Percentiles rank a stretch among this genome's conserved stretches.
Evolutionary conservation across 495 filamentous ascomycete genomes (phyloP).

Genomic region (Glarea lozoyensis): DNA sequence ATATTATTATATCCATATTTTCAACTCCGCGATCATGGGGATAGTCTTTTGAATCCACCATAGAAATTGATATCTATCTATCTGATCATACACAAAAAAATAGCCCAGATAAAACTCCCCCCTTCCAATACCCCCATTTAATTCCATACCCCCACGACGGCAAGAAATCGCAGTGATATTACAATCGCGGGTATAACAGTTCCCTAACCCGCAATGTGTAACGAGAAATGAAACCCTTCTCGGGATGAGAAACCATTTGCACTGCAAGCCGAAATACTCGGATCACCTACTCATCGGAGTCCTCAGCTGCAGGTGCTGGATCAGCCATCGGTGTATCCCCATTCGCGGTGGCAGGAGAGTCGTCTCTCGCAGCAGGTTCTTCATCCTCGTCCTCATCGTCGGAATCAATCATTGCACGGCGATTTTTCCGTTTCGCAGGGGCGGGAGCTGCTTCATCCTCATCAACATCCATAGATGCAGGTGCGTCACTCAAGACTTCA

Average conservation of each 20-base stretch:
- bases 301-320: constrained; percentile 4
- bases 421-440: constrained; percentile 13
- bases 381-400: constrained; percentile 23
- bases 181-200: too few species aligned
- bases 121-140: too few species aligned
- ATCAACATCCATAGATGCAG: constrained; percentile 19
- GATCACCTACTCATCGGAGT: constrained; percentile 17
- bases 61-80: too few species aligned
- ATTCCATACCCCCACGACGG: too few species aligned
- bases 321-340: constrained; percentile 20
- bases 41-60: too few species aligned
- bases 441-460: constrained; percentile 22
- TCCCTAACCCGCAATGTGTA: neutral
- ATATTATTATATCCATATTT: too few species aligned
- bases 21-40: too few species aligned
- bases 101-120: too few species aligned
- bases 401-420: constrained; percentile 20
- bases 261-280: neutral
- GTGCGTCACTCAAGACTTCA: constrained; percentile 19
- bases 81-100: too few species aligned
- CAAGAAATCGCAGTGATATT: too few species aligned
- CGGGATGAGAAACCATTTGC: neutral
- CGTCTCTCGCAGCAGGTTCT: constrained; percentile 7
- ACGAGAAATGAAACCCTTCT: neutral
- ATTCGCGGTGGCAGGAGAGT: constrained; percentile 17